Base-by-base conservation (phyloP, 2,329 filamentous ascomycete genomes). In the Verticillium isaacii region DNA sequence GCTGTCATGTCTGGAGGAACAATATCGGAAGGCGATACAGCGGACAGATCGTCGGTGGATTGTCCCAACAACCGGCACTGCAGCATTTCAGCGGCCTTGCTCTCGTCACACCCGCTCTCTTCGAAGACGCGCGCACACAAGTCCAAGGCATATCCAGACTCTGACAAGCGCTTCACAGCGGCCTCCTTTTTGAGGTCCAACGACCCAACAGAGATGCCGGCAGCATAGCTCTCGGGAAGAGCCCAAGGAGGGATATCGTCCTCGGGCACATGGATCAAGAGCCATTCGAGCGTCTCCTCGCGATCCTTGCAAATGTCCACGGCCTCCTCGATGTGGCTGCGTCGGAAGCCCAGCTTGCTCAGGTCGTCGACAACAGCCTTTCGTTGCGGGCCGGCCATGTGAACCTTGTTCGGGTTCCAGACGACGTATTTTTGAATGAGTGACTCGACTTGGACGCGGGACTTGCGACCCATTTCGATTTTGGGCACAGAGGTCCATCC, bases 241-340 rank as follows among this genome's bases (percentile, higher is more conserved):
- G 92, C 92, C 93, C 94, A 98, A 7, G 85, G 81, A 1, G 95
- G 95, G n/a, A 98, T 79, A 70, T 98, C 95, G 72, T 99, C 95
- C 72, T 99, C 95, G 1, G 95, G 95, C 2, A 99, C 93, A 75
- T 99, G 94, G 59, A 98, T 93, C 57, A 99, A 83, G 17, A 99
- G 83, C 95, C 95, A 99, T 73, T 98, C 94, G 2, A 99, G 82
- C 17, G 92, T 89, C 76, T 99, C 95, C 72, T 97, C 93, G 34
- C 90, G 85, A 72, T 97, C 93, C 74, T 94, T 96, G 78, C 93
- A 97, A 69, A 93, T 87, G 55, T 87, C 87, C 1, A 91, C 86
- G 9, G 95, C 94, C 76, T 99, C 95, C 71, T 96, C 88, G 50
- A 93, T 86, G 71, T 99, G 95, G 69, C 90, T 96, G 68, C 82